These are phyloP conservation scores for Lecanoromycetidae sp. DNA, from an alignment of 2,329 filamentous ascomycete genomes.

Conservation along the genomic window DNA sequence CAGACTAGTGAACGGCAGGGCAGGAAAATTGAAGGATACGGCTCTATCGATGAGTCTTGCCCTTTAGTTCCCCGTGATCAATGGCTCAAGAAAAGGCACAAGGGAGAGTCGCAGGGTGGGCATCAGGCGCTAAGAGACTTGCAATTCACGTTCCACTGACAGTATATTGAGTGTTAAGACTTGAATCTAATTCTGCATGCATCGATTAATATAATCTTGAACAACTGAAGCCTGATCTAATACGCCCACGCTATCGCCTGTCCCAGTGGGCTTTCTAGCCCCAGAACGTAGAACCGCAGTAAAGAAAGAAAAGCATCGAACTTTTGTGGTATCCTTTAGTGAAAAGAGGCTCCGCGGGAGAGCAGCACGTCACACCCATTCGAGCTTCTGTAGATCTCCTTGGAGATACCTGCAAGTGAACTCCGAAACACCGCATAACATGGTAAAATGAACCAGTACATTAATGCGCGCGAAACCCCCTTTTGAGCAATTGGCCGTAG, in stretches of 20 bases:
- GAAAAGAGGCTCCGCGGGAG: not conserved
- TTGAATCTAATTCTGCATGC: no score
- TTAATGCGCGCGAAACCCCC: not conserved
- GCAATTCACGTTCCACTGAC: no score
- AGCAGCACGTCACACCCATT: not conserved
- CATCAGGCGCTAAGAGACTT: no score
- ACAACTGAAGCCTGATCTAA: slow-evolving; percentile 1
- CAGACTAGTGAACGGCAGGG: no score
- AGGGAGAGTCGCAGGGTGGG: no score
- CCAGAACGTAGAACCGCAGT: not conserved
- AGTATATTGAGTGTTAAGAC: no score
- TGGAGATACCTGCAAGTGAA: not conserved
- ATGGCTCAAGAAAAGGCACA: no score
- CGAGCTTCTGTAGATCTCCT: not conserved
- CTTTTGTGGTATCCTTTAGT: slow-evolving; percentile 4
- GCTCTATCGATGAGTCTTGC: no score
- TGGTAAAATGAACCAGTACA: slow-evolving; percentile 1
- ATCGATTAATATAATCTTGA: no score
- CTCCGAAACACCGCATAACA: not conserved
- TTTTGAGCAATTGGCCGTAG: slow-evolving; percentile 6
- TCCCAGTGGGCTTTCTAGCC: not conserved
- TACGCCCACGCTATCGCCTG: not conserved
- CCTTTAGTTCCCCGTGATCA: no score
- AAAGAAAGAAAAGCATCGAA: not conserved
- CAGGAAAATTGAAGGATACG: no score